Conservation (phyloP, 2,329 filamentous ascomycete species). For the Zymoseptoria brevis region DNA sequence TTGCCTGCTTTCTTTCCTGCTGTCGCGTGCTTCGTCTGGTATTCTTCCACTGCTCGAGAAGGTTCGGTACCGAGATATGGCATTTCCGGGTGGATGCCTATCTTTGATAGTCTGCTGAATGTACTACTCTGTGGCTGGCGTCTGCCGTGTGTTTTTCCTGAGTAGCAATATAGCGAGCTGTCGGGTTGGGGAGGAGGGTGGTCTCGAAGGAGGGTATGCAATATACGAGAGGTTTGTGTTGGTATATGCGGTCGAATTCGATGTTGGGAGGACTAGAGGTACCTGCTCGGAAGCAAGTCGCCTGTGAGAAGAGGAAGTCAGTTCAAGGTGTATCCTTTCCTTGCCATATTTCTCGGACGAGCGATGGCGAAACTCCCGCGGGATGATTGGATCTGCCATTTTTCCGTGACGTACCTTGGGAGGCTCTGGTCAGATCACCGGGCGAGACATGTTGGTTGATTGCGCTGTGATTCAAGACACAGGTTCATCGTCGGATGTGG, state of each 20-base stretch:
- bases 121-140: neutral
- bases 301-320: neutral
- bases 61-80: slow-evolving; percentile 5
- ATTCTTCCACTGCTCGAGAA: neutral
- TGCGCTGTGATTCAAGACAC: slow-evolving; percentile 10
- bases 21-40: neutral
- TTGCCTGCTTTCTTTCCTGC: neutral
- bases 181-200: neutral
- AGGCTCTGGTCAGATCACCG: slow-evolving; percentile 10
- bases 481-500: slow-evolving; percentile 5
- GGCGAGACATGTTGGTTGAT: slow-evolving; percentile 11
- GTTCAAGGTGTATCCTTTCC: neutral
- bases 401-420: slow-evolving; percentile 2
- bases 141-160: neutral
- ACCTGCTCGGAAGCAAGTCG: neutral
- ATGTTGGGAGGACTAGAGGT: neutral
- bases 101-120: neutral
- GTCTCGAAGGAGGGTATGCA: neutral
- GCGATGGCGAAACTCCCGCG: neutral
- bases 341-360: neutral
- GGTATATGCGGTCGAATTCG: neutral
- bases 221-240: neutral
- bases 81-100: slow-evolving; percentile 3
- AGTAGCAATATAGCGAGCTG: neutral
- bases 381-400: neutral